Base-by-base conservation (phyloP, 2,329 filamentous ascomycete species). In the Fusarium concolor region DNA sequence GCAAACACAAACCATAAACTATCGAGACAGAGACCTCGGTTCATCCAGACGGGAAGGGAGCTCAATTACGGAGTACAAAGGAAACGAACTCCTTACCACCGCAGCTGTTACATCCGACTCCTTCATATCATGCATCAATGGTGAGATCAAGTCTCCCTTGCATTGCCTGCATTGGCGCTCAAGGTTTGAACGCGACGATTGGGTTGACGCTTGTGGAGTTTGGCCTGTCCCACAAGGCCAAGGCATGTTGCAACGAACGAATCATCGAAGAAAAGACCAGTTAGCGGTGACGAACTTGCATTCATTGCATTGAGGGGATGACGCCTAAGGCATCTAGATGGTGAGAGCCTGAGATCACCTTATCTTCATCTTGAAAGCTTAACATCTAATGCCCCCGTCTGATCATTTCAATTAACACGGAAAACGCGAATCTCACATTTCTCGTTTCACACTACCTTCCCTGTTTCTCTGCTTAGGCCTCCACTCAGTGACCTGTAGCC, bases 161-260 rank as follows among this genome's bases (percentile, higher is more conserved):
- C 67, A 65, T 68, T 53, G 39, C 50, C 50, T 46, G 50, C 50
- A 59, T 60, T 62, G 63, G 65, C 57, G 51, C 63, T 67, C 24
- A 39, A 29, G 37, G 33, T 24, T 41, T 55, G 18, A 50, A 67
- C 71, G 71, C 62, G 69, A 59, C 66, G 55, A 73, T 73, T 73
- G 54, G 61, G 51, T 51, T 61, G 51, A 66, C 50, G 52, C 65
- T 59, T 57, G 62, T 62, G 33, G 62, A 61, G 62, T 41, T 63
- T 45, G 51, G 50, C 49, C 50, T 49, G 65, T 68, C 65, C 65
- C 65, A 68, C 65, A 62, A 66, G 60, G 46, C 65, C 65, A 44
- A 44, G 59, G 39, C 44, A 44, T 43, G 28, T 20, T 44, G 20
- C 35, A 37, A 31, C 53, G 39, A 49, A 42, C 66, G 66, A 68